A percentile compares a stretch with the other conserved stretches of the same genome.
Evolutionary conservation across 345 rosid genomes (phyloP).

Genomic region (Brassica napus): Da-Ae NC_063434.1:26894001-26894500

Average conservation of each 20-base stretch:
- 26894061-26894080: slow-evolving; percentile 35
- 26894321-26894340: slow-evolving; percentile 92
- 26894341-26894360: slow-evolving; percentile 66
- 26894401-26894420: slow-evolving; percentile 78
- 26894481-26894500: slow-evolving; percentile 57
- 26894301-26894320: slow-evolving; percentile 67
- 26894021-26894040: slow-evolving; percentile 54
- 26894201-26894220: slow-evolving; percentile 8
- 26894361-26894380: slow-evolving; percentile 57
- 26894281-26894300: slow-evolving; percentile 75
- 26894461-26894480: slow-evolving; percentile 59
- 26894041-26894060: slow-evolving; percentile 57
- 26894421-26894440: slow-evolving; percentile 58
- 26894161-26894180: not conserved
- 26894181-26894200: slow-evolving; percentile 31
- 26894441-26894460: slow-evolving; percentile 55
- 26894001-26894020: slow-evolving; percentile 23
- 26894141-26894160: not conserved
- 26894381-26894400: slow-evolving; percentile 56
- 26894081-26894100: slow-evolving; percentile 8
- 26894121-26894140: slow-evolving; percentile 25
- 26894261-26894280: slow-evolving; percentile 73
- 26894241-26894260: slow-evolving; percentile 70
- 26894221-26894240: not conserved
- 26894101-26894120: not conserved